Evolutionary conservation across 495 filamentous ascomycete species (phyloP).

Genomic region (Aspergillus heteromorphus): DNA sequence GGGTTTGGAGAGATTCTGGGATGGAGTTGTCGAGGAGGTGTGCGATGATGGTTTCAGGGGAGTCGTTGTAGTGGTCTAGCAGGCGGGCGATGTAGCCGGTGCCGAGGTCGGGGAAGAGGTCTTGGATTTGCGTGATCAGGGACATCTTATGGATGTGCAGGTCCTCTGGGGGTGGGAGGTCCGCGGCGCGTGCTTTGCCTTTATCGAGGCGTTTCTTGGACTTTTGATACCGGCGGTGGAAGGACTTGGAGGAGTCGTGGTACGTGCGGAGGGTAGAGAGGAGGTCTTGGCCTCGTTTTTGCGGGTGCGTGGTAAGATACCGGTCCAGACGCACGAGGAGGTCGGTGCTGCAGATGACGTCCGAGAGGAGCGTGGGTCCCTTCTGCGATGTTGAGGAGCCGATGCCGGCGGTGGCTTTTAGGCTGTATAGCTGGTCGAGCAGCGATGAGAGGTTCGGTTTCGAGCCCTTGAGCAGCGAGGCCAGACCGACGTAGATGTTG

Average conservation of each 20-base stretch:
- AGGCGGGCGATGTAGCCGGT: conserved; percentile 74
- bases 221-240: conserved; percentile 50
- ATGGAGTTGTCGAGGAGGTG: conserved; percentile 82
- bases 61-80: conserved; percentile 70
- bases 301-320: conserved; percentile 48
- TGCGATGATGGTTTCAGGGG: conserved; percentile 73
- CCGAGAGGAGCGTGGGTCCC: conserved; percentile 39
- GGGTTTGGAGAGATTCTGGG: conserved; percentile 43
- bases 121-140: conserved; percentile 80
- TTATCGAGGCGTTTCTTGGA: conserved; percentile 58
- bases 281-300: conserved; percentile 42
- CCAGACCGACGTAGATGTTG: conserved; percentile 65
- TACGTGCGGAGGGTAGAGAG: conserved; percentile 38
- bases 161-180: conserved; percentile 37
- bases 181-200: conserved; percentile 57
- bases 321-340: conserved; percentile 43
- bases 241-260: conserved; percentile 41
- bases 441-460: conserved; percentile 65
- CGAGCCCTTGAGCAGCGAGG: conserved; percentile 59
- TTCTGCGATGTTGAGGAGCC: conserved; percentile 37
- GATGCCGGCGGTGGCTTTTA: conserved; percentile 61
- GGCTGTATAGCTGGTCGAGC: conserved; percentile 73
- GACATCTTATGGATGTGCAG: conserved; percentile 78
- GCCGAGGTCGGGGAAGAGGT: conserved; percentile 87
- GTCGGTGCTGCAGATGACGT: conserved; percentile 41